Percentiles rank a stretch among this genome's conserved stretches.
These are phyloP conservation scores for Trametes meyenii DNA, from an alignment of 768 basidiomycete species.

Conservation along the genomic window DNA sequence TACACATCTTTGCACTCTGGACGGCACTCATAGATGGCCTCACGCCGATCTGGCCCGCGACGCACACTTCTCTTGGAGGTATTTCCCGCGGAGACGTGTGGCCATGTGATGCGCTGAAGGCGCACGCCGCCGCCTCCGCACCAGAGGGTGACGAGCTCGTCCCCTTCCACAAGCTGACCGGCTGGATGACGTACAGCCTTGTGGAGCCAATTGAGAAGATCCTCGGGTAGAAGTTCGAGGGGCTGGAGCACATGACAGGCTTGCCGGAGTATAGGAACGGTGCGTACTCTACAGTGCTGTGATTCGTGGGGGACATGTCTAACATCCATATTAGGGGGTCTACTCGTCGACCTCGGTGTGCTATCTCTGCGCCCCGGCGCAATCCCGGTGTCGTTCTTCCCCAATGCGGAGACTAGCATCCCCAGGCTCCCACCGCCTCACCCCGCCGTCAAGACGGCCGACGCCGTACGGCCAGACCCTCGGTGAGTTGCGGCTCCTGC, in stretches of 20 bases:
- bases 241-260: constrained; percentile 85
- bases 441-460: constrained; percentile 69
- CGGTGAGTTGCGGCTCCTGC: constrained; percentile 60
- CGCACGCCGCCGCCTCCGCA: constrained; percentile 21
- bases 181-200: constrained; percentile 91
- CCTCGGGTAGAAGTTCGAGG: constrained; percentile 81
- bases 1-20: constrained; percentile 84
- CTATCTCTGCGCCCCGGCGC: constrained; percentile 63
- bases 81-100: constrained; percentile 90
- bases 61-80: constrained; percentile 66
- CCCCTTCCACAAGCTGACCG: constrained; percentile 95
- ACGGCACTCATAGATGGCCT: constrained; percentile 78
- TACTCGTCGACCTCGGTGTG: constrained; percentile 84
- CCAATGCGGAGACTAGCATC: constrained; percentile 53
- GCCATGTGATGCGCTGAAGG: constrained; percentile 67
- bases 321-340: constrained; percentile 58
- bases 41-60: constrained; percentile 85
- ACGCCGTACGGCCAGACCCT: constrained; percentile 71
- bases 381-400: constrained; percentile 47
- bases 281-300: constrained; percentile 24
- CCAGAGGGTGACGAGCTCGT: constrained; percentile 72
- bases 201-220: constrained; percentile 80
- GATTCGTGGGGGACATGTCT: background rate
- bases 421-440: constrained; percentile 75
- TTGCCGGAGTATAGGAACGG: constrained; percentile 96